These are phyloP conservation scores for Coriolopsis trogii DNA, from an alignment of 1,284 basidiomycete genomes.

Conservation along the genomic window DNA sequence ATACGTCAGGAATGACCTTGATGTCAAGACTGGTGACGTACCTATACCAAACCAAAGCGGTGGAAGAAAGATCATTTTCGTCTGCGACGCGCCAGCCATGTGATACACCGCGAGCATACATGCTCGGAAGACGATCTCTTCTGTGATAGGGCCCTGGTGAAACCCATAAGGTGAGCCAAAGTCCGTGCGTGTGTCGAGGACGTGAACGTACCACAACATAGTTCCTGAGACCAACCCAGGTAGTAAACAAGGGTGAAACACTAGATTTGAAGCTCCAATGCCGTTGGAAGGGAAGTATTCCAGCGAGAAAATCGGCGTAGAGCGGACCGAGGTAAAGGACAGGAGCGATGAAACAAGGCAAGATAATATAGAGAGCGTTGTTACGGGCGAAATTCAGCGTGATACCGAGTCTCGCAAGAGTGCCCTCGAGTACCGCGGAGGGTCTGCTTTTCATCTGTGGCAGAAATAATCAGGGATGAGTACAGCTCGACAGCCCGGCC, in stretches of 20 bases:
- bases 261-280: conserved; percentile 49
- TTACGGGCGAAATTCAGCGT: conserved; percentile 26
- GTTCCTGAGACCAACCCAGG: conserved; percentile 72
- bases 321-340: conserved; percentile 86
- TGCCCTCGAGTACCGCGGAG: conserved; percentile 22
- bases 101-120: conserved; percentile 80
- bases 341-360: conserved; percentile 74
- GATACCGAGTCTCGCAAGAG: conserved; percentile 33
- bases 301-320: conserved; percentile 61
- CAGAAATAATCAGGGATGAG: too few relatives aligned
- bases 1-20: too few relatives aligned
- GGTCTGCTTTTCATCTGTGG: conserved; percentile 12
- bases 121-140: conserved; percentile 91
- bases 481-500: too few relatives aligned
- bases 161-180: not conserved
- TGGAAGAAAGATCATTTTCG: conserved; percentile 73
- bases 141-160: conserved; percentile 82
- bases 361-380: conserved; percentile 31
- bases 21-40: conserved; percentile 40
- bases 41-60: conserved; percentile 91
- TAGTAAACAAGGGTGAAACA: conserved; percentile 45
- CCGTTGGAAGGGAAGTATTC: conserved; percentile 65
- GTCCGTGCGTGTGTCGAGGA: not conserved
- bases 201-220: conserved; percentile 68
- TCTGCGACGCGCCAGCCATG: conserved; percentile 59